Evolutionary conservation across 306 rosid genomes (phyloP).

Genomic region (Dalbergia oliveri): DNA sequence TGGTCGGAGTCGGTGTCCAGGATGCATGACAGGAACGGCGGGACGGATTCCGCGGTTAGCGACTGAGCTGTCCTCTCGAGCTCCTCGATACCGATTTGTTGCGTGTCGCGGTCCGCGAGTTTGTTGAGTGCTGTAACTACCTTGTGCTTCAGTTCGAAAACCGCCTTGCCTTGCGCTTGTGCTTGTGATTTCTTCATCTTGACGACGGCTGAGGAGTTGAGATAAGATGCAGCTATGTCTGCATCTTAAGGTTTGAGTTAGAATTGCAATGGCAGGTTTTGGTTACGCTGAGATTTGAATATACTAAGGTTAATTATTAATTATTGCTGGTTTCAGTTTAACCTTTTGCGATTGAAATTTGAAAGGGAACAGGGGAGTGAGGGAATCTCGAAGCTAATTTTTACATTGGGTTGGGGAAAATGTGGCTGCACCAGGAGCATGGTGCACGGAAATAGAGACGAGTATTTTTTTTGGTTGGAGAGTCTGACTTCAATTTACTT

Average conservation of each 20-base stretch:
- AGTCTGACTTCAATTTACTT: too few relatives aligned
- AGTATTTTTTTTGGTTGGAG: too few relatives aligned
- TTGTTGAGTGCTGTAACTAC: conserved; percentile 69
- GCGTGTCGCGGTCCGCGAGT: conserved; percentile 85
- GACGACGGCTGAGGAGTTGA: background rate
- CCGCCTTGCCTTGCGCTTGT: conserved; percentile 54
- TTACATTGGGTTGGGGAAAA: conserved; percentile 12
- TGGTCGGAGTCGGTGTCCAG: conserved; percentile 74
- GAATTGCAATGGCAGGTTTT: too few relatives aligned
- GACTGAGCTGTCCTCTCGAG: conserved; percentile 61
- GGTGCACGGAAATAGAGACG: conserved; percentile 30
- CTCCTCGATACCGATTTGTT: conserved; percentile 72
- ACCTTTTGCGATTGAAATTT: conserved; percentile 9
- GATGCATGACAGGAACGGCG: conserved; percentile 72
- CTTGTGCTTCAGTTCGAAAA: conserved; percentile 68
- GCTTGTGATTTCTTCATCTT: conserved; percentile 62
- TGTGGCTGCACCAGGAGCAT: background rate
- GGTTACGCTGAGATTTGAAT: too few relatives aligned
- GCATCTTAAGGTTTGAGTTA: too few relatives aligned
- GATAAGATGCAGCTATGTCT: background rate
- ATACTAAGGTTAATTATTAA: too few relatives aligned
- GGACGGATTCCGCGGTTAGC: conserved; percentile 65
- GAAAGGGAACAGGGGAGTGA: background rate
- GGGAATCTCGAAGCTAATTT: background rate
- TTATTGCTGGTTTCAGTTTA: too few relatives aligned